Percentiles rank a stretch among this genome's conserved stretches.
Conservation (phyloP, 768 basidiomycete species). For the Suillus fuscotomentosus region DNA sequence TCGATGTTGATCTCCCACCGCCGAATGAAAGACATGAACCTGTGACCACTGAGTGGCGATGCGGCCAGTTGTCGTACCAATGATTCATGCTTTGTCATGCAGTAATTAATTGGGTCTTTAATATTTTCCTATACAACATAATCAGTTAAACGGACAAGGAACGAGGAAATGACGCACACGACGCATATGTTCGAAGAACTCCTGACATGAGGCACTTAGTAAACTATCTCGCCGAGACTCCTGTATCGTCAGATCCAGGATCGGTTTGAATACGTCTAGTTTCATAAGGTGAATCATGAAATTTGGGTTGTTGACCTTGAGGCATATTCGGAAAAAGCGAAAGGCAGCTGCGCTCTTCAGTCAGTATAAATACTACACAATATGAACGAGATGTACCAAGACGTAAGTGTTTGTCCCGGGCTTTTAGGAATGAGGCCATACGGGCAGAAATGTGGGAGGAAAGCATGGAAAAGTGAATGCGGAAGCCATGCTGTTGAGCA, state of each 20-base stretch:
- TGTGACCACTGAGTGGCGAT: conserved; percentile 57
- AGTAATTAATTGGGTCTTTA: conserved; percentile 78
- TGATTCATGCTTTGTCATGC: conserved; percentile 75
- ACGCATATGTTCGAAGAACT: conserved; percentile 91
- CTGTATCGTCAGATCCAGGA: conserved; percentile 78
- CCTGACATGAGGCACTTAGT: conserved; percentile 91
- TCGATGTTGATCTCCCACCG: conserved; percentile 94
- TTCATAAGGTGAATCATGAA: conserved; percentile 76
- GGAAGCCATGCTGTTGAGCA: conserved; percentile 85
- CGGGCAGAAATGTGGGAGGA: conserved; percentile 73
- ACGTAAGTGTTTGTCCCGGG: conserved; percentile 88
- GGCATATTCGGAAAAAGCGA: conserved; percentile 84
- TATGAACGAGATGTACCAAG: conserved; percentile 59
- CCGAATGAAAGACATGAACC: conserved; percentile 71
- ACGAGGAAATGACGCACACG: conserved; percentile 49
- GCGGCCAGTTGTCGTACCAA: conserved; percentile 63
- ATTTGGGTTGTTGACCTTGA: conserved; percentile 80
- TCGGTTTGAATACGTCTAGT: conserved; percentile 78
- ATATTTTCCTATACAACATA: conserved; percentile 69
- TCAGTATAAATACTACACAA: conserved; percentile 1
- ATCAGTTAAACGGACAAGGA: conserved; percentile 9
- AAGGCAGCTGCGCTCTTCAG: conserved; percentile 66
- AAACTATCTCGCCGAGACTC: conserved; percentile 90
- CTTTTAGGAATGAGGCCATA: conserved; percentile 74
- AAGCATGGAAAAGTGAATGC: conserved; percentile 87